A percentile compares a stretch with the other conserved stretches of the same genome.
Evolutionary conservation across 805 yeast species (phyloP).

Genomic region (Suhomyces sp.): DNA sequence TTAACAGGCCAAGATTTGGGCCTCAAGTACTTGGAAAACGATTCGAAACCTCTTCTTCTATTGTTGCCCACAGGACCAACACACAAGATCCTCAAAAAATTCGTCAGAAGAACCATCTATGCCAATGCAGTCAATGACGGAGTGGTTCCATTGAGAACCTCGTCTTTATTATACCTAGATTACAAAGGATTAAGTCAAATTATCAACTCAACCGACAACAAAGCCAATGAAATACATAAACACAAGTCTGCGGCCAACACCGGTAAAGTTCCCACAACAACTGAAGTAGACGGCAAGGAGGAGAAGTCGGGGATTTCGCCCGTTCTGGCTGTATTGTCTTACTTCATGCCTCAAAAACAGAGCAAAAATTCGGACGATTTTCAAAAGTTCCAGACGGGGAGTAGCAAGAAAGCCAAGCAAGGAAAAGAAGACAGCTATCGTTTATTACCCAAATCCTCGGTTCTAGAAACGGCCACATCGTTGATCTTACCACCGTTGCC

Average conservation of each 20-base stretch:
- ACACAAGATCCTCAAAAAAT: slow-evolving; percentile 56
- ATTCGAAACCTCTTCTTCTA: slow-evolving; percentile 63
- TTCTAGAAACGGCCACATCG: slow-evolving; percentile 74
- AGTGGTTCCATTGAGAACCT: slow-evolving; percentile 89
- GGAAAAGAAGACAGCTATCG: slow-evolving; percentile 13
- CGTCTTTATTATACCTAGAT: slow-evolving; percentile 81
- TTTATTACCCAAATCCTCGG: slow-evolving; percentile 65
- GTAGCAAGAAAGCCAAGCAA: slow-evolving; percentile 5
- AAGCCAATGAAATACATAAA: slow-evolving; percentile 2
- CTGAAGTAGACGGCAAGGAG: slow-evolving; percentile 11
- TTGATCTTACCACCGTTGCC: slow-evolving; percentile 82
- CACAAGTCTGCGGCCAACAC: not conserved
- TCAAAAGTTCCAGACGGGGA: slow-evolving; percentile 16
- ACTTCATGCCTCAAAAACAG: slow-evolving; percentile 43
- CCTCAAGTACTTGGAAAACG: slow-evolving; percentile 45
- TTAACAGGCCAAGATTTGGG: slow-evolving; percentile 90
- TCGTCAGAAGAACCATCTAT: slow-evolving; percentile 73
- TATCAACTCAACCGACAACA: slow-evolving; percentile 11
- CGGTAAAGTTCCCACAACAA: slow-evolving; percentile 3
- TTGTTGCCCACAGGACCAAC: slow-evolving; percentile 76
- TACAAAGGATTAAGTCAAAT: slow-evolving; percentile 57
- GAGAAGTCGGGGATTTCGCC: slow-evolving; percentile 22
- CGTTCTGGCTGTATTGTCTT: slow-evolving; percentile 37
- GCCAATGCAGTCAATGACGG: slow-evolving; percentile 94
- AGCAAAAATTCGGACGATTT: slow-evolving; percentile 11